Percentiles rank a stretch among this genome's conserved stretches.
Conservation (phyloP, 2,329 filamentous ascomycete genomes). For the Thermoascus crustaceus region DNA sequence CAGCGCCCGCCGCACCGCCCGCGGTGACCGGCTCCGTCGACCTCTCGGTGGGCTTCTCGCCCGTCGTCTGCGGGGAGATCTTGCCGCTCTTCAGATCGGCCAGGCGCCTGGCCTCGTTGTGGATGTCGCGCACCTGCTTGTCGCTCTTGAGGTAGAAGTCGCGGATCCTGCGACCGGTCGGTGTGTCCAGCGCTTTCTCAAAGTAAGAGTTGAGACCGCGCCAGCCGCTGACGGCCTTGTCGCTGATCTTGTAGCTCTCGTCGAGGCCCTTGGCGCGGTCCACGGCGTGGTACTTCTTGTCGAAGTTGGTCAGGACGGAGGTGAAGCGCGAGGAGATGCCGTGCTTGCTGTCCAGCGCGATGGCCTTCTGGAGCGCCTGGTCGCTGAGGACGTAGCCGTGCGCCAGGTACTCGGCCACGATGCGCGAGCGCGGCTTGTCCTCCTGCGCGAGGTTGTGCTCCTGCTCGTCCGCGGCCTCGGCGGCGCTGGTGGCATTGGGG, state of each 20-base stretch:
- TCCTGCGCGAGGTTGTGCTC: slow-evolving; percentile 75
- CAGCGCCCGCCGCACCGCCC: slow-evolving; percentile 27
- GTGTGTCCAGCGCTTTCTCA: slow-evolving; percentile 80
- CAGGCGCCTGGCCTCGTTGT: slow-evolving; percentile 78
- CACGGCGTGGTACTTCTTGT: slow-evolving; percentile 77
- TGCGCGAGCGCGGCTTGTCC: slow-evolving; percentile 90
- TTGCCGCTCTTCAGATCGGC: slow-evolving; percentile 71
- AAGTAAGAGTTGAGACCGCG: slow-evolving; percentile 78
- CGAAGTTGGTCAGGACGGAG: slow-evolving; percentile 64
- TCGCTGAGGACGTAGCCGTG: slow-evolving; percentile 83
- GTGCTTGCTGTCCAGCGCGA: slow-evolving; percentile 84
- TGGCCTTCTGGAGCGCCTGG: slow-evolving; percentile 68
- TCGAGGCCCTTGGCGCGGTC: slow-evolving; percentile 81
- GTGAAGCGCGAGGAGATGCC: slow-evolving; percentile 77
- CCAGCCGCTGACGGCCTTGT: slow-evolving; percentile 60
- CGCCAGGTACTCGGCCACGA: slow-evolving; percentile 91
- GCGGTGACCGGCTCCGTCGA: too few species aligned
- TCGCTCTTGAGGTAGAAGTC: slow-evolving; percentile 78
- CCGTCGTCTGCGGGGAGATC: slow-evolving; percentile 26
- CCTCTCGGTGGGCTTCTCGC: slow-evolving; percentile 33
- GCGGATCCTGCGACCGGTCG: slow-evolving; percentile 79
- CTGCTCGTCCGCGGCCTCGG: slow-evolving; percentile 46
- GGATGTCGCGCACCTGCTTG: slow-evolving; percentile 89
- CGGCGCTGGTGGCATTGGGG: slow-evolving; percentile 50
- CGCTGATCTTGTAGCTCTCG: slow-evolving; percentile 70